Conservation (phyloP, 495 filamentous ascomycete genomes). For the Sporormia fimetaria region DNA sequence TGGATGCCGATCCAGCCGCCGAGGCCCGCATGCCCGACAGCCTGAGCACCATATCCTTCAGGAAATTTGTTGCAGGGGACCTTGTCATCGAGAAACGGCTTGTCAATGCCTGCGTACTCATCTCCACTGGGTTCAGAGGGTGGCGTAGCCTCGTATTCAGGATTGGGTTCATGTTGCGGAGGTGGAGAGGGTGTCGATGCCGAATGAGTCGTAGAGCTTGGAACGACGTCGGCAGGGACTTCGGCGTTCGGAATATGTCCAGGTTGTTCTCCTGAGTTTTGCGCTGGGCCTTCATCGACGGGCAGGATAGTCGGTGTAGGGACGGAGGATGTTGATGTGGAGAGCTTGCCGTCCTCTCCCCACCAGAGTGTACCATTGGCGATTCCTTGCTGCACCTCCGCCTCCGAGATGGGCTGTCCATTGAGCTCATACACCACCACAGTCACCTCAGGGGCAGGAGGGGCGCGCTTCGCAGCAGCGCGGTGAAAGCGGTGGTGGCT, state of each 20-base stretch:
- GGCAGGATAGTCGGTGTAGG: not conserved
- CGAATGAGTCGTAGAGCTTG: not conserved
- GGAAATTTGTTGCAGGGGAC: constrained; percentile 66
- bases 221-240: not conserved
- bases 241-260: not conserved
- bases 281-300: not conserved
- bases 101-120: constrained; percentile 39
- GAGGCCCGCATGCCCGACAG: constrained; percentile 54
- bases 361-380: constrained; percentile 31
- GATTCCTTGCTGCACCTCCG: constrained; percentile 30
- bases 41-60: constrained; percentile 67
- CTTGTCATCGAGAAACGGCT: constrained; percentile 66
- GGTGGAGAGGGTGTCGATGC: not conserved
- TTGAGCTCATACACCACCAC: constrained; percentile 31
- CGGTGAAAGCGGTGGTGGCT: constrained; percentile 30
- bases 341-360: constrained; percentile 21
- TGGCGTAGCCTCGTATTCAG: not conserved
- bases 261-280: constrained; percentile 2
- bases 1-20: constrained; percentile 79
- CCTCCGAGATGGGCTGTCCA: constrained; percentile 29
- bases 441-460: constrained; percentile 26
- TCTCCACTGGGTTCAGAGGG: not conserved
- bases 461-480: constrained; percentile 22
- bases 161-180: not conserved
- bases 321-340: not conserved